A percentile compares a stretch with the other conserved stretches of the same genome.
These are phyloP conservation scores for Fusarium sp. DNA, from an alignment of 2,329 filamentous ascomycete species.

Conservation along the genomic window DNA sequence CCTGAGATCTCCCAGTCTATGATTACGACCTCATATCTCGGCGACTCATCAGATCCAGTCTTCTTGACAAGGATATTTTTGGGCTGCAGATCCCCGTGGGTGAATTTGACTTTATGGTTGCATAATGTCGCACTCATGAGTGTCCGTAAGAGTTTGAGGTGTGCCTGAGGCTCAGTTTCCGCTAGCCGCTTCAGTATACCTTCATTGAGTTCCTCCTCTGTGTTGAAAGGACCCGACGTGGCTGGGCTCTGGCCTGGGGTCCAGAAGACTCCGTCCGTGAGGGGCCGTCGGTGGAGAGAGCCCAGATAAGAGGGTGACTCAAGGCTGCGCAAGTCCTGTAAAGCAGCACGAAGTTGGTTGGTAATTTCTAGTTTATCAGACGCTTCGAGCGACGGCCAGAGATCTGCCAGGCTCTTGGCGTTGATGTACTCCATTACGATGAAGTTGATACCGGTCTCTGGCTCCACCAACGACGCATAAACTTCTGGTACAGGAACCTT, in stretches of 20 bases:
- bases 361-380: not conserved
- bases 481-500: not conserved
- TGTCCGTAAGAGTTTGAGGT: not conserved
- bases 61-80: not conserved
- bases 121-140: fast-evolving
- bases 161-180: not conserved
- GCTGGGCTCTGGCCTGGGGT: not conserved
- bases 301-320: not conserved
- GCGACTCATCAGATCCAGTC: fast-evolving
- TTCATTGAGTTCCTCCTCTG: not conserved
- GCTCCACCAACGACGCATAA: not conserved
- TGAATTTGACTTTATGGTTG: fast-evolving
- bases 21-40: fast-evolving
- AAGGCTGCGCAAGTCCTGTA: not conserved
- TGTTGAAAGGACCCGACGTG: fast-evolving
- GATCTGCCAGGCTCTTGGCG: not conserved
- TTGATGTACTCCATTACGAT: not conserved
- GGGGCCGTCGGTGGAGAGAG: not conserved
- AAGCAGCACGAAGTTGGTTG: not conserved
- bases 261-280: not conserved
- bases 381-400: not conserved
- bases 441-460: not conserved
- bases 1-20: not conserved
- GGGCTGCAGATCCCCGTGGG: not conserved
- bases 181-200: not conserved